A percentile compares a stretch with the other conserved stretches of the same genome.
phyloP scores from a whole-genome alignment of 2,329 filamentous ascomycete genomes.

The Didymella segeticola region DNA sequence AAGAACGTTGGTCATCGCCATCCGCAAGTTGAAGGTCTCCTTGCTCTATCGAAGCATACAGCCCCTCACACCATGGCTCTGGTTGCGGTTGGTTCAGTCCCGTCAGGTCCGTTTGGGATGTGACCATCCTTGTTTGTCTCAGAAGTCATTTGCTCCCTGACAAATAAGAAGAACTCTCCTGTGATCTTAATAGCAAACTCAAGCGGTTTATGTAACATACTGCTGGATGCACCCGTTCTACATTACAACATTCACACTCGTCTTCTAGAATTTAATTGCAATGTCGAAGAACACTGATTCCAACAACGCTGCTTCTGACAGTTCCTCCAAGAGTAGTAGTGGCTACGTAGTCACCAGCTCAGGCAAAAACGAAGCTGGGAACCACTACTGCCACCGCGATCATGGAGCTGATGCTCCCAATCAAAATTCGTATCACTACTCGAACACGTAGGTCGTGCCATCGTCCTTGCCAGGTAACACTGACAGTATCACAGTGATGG shows the following conservation, averaged over 20 bases:
- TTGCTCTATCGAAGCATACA: neutral
- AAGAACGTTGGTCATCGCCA: neutral
- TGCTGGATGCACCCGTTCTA: too few species aligned
- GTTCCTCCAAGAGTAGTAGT: neutral
- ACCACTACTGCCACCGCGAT: neutral
- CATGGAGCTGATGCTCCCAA: neutral
- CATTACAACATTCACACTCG: too few species aligned
- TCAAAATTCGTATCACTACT: conserved; percentile 10
- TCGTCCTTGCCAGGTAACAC: conserved; percentile 20
- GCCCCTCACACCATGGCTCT: too few species aligned
- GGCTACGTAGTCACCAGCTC: conserved; percentile 2
- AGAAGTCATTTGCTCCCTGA: too few species aligned
- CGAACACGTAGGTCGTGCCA: conserved; percentile 44
- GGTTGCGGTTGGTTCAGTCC: too few species aligned
- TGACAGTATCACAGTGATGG: neutral
- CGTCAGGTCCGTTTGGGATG: too few species aligned
- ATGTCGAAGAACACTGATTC: neutral
- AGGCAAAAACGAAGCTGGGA: conserved; percentile 28
- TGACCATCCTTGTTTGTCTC: too few species aligned
- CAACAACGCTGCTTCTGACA: neutral
- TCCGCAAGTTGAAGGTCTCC: too few species aligned
- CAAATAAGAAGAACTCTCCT: too few species aligned
- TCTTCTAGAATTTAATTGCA: neutral
- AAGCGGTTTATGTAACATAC: too few species aligned
- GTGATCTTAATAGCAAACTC: too few species aligned